A percentile compares a stretch with the other conserved stretches of the same genome.
Evolutionary conservation across 1,284 basidiomycete species (phyloP).

Genomic region (Kwoniella shivajii): DNA sequence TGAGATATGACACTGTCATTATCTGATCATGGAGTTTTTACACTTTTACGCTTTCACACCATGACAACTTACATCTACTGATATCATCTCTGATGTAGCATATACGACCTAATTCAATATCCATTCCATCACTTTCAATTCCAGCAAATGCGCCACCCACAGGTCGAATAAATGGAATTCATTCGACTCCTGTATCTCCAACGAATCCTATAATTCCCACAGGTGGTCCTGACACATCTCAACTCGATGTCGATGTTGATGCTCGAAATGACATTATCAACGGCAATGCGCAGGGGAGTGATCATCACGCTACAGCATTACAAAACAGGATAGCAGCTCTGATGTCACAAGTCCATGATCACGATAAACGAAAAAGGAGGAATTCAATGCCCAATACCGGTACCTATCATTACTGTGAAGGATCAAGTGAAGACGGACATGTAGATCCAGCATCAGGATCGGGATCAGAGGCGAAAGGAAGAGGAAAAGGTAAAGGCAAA

Average conservation of each 20-base stretch:
- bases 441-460: no score
- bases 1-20: background rate
- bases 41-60: no score
- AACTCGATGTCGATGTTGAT: no score
- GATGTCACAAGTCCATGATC: background rate
- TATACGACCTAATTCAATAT: background rate
- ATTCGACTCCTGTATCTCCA: conserved; percentile 7
- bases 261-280: no score
- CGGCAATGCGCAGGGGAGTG: background rate
- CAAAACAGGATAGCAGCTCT: background rate
- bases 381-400: background rate
- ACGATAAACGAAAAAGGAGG: background rate
- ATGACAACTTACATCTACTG: no score
- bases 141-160: background rate
- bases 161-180: conserved; percentile 1
- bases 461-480: background rate
- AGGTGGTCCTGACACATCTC: no score
- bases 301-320: background rate
- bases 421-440: no score
- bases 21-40: no score
- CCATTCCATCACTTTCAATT: background rate
- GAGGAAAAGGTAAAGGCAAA: background rate
- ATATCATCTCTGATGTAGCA: no score
- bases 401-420: no score
- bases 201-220: no score